These are phyloP conservation scores for Leptodermis oblonga DNA, from an alignment of 257 asterid species.

Conservation along the genomic window DNA sequence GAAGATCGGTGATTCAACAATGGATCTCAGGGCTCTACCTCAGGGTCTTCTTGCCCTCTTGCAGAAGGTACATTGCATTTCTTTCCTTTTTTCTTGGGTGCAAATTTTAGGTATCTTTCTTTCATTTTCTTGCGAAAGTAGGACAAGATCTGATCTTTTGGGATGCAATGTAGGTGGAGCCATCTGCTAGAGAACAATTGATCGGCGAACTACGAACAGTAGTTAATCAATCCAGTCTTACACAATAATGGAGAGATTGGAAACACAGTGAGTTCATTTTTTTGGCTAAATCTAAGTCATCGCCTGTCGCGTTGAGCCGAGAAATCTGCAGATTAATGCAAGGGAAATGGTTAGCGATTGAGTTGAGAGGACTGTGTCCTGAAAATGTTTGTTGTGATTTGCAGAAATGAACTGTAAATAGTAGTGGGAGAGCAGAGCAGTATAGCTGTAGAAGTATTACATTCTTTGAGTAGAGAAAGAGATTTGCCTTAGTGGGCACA, in stretches of 20 bases:
- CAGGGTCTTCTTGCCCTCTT: conserved; percentile 74
- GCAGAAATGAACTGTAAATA: conserved; percentile 16
- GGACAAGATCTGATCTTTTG: neutral
- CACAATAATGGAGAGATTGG: conserved; percentile 5
- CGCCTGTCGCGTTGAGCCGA: neutral
- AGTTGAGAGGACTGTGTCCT: neutral
- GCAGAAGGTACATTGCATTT: conserved; percentile 50
- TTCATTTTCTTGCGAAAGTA: conserved; percentile 4
- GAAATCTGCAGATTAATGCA: neutral
- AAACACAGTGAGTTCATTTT: conserved; percentile 6
- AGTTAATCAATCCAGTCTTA: conserved; percentile 31
- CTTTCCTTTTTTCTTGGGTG: neutral
- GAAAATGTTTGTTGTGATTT: neutral
- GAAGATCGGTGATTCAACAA: conserved; percentile 57
- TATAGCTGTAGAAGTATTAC: conserved; percentile 6
- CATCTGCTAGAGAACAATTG: conserved; percentile 51
- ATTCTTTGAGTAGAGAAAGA: neutral
- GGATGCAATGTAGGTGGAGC: conserved; percentile 60
- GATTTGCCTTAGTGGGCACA: neutral
- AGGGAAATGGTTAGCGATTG: neutral
- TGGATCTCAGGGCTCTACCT: conserved; percentile 71
- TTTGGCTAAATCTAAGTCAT: neutral
- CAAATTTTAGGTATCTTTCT: neutral
- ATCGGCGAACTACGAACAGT: conserved; percentile 53
- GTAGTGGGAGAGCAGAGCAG: conserved; percentile 9